Evolutionary conservation across 345 rosid genomes (phyloP), one percentile per base, ranked within the genome.

Genomic region (Gossypioides kirkii): DNA sequence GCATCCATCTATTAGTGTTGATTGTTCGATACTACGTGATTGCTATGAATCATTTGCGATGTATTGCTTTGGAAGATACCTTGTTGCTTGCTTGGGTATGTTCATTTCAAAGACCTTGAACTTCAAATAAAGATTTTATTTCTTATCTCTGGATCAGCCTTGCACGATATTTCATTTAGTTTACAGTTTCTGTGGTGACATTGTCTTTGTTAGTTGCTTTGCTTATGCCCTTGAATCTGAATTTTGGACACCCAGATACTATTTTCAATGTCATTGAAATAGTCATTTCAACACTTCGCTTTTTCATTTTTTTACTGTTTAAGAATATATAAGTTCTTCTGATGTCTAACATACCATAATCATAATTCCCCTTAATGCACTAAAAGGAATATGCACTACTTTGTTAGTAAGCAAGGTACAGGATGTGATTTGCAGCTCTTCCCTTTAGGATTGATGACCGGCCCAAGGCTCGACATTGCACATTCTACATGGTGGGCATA

Each of bases 51-150:
- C 99, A 69, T 96, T 96, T 80, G 99, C 99, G 73, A 92, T 96
- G 98, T 96, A 96, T 87, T 96, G 99, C 88, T 96, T 96, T 77
- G 99, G 98, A 82, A 89, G 99, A 86, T 93, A 96, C 82, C 96
- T 96, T 65, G 85, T 93, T 74, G 99, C 97, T 20, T 96, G 99
- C 93, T 70, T 32, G 7, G 38, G 38, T 32, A 32, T 32, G 38
- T 32, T 32, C 38, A 32, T 5, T 73, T 63, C 69, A 0, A 67
- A 18, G 75, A 52, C 47, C 52, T 23, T 17, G 16, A 62, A 62
- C 25, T 38, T 38, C 16, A n/a, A 38, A n/a, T 62, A n/a, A n/a
- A 62, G 16, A 16, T 62, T 3, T 38, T 62, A 62, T 62, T 17
- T n/a, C 23, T n/a, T 9, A 62, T 38, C 18, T 62, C 17, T 62